A percentile compares a stretch with the other conserved stretches of the same genome.
These are phyloP conservation scores for Botrytis fabae DNA, from an alignment of 2,329 filamentous ascomycete genomes.

Conservation along the genomic window DNA sequence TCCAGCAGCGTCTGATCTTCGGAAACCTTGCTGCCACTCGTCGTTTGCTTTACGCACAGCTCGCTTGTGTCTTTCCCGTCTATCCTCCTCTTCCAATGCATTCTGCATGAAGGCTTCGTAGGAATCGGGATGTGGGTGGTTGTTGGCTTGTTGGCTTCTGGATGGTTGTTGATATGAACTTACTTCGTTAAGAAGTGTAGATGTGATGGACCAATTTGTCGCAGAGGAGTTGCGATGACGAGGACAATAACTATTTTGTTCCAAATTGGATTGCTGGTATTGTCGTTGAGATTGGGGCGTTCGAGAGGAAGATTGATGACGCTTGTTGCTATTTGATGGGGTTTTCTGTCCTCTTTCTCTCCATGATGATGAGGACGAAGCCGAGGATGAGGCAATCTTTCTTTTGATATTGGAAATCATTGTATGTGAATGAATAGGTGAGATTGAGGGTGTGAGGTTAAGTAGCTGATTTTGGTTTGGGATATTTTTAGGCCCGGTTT, in stretches of 20 bases:
- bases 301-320: neutral
- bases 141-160: neutral
- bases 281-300: neutral
- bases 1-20: slow-evolving; percentile 1
- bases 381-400: neutral
- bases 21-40: slow-evolving; percentile 14
- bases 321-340: neutral
- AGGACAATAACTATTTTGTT: neutral
- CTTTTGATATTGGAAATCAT: slow-evolving; percentile 18
- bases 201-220: slow-evolving; percentile 10
- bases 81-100: neutral
- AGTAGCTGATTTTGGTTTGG: neutral
- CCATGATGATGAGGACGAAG: neutral
- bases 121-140: neutral
- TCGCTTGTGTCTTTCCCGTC: slow-evolving; percentile 13
- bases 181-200: neutral
- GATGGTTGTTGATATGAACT: neutral
- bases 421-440: neutral
- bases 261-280: neutral
- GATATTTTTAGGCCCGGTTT: too few species aligned
- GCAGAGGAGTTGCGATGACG: slow-evolving; percentile 6
- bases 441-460: neutral
- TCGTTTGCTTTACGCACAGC: slow-evolving; percentile 1
- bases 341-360: slow-evolving; percentile 1
- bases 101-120: slow-evolving; percentile 21